A percentile compares a stretch with the other conserved stretches of the same genome.
Evolutionary conservation across 345 rosid species (phyloP).

Genomic region (Melastoma malabathricum): DNA sequence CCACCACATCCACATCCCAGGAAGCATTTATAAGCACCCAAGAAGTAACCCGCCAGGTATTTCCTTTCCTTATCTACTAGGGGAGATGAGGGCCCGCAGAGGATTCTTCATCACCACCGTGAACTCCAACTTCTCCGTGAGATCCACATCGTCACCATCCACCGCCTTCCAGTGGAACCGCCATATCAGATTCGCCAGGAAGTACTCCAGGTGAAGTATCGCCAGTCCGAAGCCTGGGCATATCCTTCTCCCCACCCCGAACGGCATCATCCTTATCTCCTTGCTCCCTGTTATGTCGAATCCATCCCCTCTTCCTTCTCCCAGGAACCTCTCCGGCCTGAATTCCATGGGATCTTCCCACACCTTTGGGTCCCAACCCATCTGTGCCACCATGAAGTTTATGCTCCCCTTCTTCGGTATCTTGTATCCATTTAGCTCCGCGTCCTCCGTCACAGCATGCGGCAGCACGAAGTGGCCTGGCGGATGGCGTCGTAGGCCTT

Average conservation of each 20-base stretch:
- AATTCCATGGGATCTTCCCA: constrained; percentile 12
- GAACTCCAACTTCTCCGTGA: constrained; percentile 8
- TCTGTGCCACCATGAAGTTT: constrained; percentile 13
- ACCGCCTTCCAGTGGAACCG: constrained; percentile 5
- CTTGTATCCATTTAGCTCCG: constrained; percentile 7
- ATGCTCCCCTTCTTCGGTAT: constrained; percentile 7
- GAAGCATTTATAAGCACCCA: no score
- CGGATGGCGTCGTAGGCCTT: no score
- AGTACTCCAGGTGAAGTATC: constrained; percentile 9
- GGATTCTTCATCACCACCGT: constrained; percentile 9
- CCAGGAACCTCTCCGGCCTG: constrained; percentile 11
- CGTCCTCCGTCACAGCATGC: no score
- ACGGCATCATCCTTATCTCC: constrained; percentile 15
- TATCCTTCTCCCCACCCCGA: constrained; percentile 11
- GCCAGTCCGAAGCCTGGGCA: constrained; percentile 2
- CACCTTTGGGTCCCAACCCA: constrained; percentile 9
- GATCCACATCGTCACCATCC: constrained; percentile 4
- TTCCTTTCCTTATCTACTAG: no score
- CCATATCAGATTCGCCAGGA: constrained; percentile 10
- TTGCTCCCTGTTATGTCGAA: constrained; percentile 9
- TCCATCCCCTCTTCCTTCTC: neutral
- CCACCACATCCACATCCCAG: no score
- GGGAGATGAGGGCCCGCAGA: constrained; percentile 4
- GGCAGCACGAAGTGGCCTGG: no score
- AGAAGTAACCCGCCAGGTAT: no score